Evolutionary conservation across 2,329 filamentous ascomycete species (phyloP).

Genomic region (Aspergillus ochraceus): DNA sequence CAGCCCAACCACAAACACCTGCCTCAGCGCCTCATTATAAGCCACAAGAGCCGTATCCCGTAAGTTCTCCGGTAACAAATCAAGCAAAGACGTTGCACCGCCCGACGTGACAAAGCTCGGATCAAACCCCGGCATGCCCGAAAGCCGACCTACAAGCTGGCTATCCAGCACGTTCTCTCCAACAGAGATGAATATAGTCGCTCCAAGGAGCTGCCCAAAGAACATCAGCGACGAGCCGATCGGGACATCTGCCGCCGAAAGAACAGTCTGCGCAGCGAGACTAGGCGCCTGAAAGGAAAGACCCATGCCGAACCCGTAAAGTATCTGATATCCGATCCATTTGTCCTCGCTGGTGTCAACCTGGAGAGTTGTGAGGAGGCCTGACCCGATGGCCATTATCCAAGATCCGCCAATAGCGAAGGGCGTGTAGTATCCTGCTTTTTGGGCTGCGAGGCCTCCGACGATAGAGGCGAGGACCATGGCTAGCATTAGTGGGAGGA

Average conservation of each 20-base stretch:
- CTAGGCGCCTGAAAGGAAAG: slow-evolving; percentile 36
- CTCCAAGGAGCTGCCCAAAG: slow-evolving; percentile 38
- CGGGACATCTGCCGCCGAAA: slow-evolving; percentile 33
- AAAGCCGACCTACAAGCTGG: not conserved
- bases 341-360: slow-evolving; percentile 27
- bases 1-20: slow-evolving; percentile 13
- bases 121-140: slow-evolving; percentile 5
- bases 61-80: not conserved
- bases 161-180: slow-evolving; percentile 14
- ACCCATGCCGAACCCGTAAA: slow-evolving; percentile 38
- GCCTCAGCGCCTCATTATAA: slow-evolving; percentile 5
- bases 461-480: slow-evolving; percentile 31
- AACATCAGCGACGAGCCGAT: slow-evolving; percentile 34
- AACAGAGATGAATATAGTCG: slow-evolving; percentile 34
- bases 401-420: slow-evolving; percentile 34
- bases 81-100: not conserved
- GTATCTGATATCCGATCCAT: slow-evolving; percentile 42
- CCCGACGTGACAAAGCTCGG: not conserved
- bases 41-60: not conserved
- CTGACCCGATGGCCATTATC: slow-evolving; percentile 35
- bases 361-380: slow-evolving; percentile 36
- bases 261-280: slow-evolving; percentile 36
- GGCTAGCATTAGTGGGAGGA: slow-evolving; percentile 32
- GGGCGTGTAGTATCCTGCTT: slow-evolving; percentile 39
- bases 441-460: slow-evolving; percentile 29